Conservation (phyloP, 768 basidiomycete genomes). For the Crepidotus variabilis region DNA sequence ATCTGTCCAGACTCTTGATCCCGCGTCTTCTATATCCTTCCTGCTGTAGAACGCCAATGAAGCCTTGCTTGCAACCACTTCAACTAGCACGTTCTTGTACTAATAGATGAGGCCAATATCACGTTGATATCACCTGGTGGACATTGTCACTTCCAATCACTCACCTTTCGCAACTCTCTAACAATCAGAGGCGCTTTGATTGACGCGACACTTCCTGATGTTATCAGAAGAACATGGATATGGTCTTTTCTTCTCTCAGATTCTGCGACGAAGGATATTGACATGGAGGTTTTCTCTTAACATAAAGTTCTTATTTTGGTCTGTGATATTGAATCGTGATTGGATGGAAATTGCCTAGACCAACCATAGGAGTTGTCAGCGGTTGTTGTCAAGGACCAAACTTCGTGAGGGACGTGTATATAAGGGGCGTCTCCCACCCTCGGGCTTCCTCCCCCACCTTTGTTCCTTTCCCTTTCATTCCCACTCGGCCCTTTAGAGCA, state of each 20-base stretch:
- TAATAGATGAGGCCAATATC: conserved; percentile 34
- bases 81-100: conserved; percentile 72
- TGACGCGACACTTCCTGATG: conserved; percentile 94
- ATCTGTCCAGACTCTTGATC: conserved; percentile 80
- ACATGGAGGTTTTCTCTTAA: background rate
- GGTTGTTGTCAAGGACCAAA: background rate
- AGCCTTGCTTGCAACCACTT: conserved; percentile 79
- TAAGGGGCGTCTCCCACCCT: background rate
- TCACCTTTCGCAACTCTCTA: conserved; percentile 58
- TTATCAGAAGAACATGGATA: conserved; percentile 76
- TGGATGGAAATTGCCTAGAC: conserved; percentile 1
- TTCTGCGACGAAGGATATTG: conserved; percentile 35
- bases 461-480: conserved; percentile 10
- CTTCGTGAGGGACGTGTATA: background rate
- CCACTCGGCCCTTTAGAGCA: conserved; percentile 23
- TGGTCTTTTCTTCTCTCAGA: conserved; percentile 36
- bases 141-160: conserved; percentile 16
- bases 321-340: background rate
- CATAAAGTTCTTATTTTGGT: background rate
- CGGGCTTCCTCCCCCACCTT: conserved; percentile 1
- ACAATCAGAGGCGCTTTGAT: conserved; percentile 93
- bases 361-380: background rate
- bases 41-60: conserved; percentile 75
- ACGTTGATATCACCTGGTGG: background rate
- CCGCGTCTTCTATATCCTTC: conserved; percentile 43